Conservation (phyloP, 768 basidiomycete species). For the Suillus weaverae region DNA sequence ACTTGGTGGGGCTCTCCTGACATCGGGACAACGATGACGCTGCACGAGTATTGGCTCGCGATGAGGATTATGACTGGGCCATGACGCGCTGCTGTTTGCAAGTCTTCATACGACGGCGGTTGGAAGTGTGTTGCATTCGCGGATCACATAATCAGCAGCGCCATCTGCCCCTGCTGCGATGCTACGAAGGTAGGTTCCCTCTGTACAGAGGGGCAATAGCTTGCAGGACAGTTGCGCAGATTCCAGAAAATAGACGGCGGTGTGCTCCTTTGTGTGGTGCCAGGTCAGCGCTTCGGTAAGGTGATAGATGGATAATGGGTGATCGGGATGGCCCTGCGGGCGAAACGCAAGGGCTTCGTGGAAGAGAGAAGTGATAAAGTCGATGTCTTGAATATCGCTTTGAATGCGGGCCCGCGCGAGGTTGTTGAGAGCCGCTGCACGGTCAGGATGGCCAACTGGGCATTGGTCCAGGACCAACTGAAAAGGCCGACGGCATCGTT, state of each 20-base stretch:
- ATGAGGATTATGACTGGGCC: no score
- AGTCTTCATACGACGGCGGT: no score
- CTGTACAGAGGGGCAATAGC: neutral
- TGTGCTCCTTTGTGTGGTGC: no score
- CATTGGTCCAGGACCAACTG: constrained; percentile 4
- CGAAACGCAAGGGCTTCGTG: neutral
- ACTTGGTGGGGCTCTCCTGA: neutral
- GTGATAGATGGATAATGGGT: neutral
- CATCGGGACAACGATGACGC: neutral
- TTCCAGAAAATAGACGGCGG: neutral
- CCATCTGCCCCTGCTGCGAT: neutral
- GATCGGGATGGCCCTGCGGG: neutral
- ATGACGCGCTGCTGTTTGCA: no score
- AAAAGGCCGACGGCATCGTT: neutral
- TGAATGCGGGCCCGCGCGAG: constrained; percentile 11
- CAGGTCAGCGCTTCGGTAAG: neutral
- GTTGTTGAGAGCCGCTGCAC: constrained; percentile 9
- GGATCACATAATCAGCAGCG: neutral
- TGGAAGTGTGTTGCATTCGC: neutral
- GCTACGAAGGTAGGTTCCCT: neutral
- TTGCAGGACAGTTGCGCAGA: neutral
- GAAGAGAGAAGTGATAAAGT: neutral
- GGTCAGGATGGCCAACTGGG: constrained; percentile 10
- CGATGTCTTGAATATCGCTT: neutral
- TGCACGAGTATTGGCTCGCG: no score